Percentiles rank a stretch among this genome's conserved stretches.
phyloP scores from a whole-genome alignment of 805 yeast genomes.

The Pichia exigua region DNA sequence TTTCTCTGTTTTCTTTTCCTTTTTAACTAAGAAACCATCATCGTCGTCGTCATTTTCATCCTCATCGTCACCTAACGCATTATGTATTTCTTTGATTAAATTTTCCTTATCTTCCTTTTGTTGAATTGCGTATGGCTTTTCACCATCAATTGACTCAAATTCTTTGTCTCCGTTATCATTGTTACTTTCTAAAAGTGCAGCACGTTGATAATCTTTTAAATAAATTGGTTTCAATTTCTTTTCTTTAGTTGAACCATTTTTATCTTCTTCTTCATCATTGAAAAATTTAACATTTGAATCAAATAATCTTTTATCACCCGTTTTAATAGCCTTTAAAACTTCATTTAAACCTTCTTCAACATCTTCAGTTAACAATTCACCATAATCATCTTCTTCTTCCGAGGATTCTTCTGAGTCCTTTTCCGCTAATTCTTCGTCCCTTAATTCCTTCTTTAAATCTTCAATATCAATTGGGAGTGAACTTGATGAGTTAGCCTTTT shows the following conservation, averaged over 20 bases:
- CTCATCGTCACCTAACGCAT: slow-evolving; percentile 47
- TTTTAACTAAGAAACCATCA: slow-evolving; percentile 50
- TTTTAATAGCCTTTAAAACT: slow-evolving; percentile 63
- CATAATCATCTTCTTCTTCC: slow-evolving; percentile 88
- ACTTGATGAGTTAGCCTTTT: not conserved
- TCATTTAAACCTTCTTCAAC: slow-evolving; percentile 72
- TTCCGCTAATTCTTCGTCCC: slow-evolving; percentile 22
- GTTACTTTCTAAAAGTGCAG: slow-evolving; percentile 64
- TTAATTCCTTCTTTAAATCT: slow-evolving; percentile 14
- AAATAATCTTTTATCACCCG: slow-evolving; percentile 56
- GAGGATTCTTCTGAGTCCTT: slow-evolving; percentile 4
- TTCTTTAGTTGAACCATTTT: slow-evolving; percentile 42
- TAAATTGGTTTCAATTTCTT: slow-evolving; percentile 64
- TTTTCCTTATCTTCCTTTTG: slow-evolving; percentile 69
- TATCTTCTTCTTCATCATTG: slow-evolving; percentile 48
- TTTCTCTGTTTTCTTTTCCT: slow-evolving; percentile 32
- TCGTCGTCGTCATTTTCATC: slow-evolving; percentile 34
- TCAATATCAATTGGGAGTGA: slow-evolving; percentile 9
- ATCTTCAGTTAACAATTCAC: slow-evolving; percentile 78
- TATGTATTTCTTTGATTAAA: slow-evolving; percentile 69
- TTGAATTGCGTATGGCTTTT: slow-evolving; percentile 65
- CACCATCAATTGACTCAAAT: slow-evolving; percentile 42
- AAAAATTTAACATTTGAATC: slow-evolving; percentile 70
- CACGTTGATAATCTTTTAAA: slow-evolving; percentile 88
- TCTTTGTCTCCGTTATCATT: slow-evolving; percentile 48